Base-by-base conservation (phyloP, 75 land plant species). In the Adiantum capillusveneris region DNA sequence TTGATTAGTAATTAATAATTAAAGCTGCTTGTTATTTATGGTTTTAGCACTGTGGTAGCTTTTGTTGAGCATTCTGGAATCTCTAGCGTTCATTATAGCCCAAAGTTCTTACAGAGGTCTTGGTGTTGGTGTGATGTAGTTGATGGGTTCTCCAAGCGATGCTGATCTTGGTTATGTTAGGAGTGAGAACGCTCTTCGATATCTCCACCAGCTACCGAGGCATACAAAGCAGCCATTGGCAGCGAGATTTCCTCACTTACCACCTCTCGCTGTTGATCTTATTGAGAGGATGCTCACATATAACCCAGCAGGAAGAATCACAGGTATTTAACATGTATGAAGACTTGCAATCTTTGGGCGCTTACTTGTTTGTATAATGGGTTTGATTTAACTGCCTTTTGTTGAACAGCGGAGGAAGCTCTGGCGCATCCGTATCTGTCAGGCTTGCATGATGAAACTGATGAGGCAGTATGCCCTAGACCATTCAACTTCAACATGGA, bases 341-440 rank as follows among this genome's bases (percentile, higher is more conserved):
- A n/a, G n/a, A n/a, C n/a, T n/a, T n/a, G n/a, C n/a, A n/a, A n/a
- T n/a, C n/a, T n/a, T n/a, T n/a, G n/a, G n/a, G n/a, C n/a, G n/a
- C 22, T 46, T 46, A 6, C 22, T 46, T 6, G 6, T 46, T 46
- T 46, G 22, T 46, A 2, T 21, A 2, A 3, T 46, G 50, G 22
- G 26, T 62, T 55, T 22, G n/a, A n/a, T n/a, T n/a, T n/a, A n/a
- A n/a, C n/a, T n/a, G n/a, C n/a, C n/a, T n/a, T n/a, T n/a, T n/a
- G n/a, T n/a, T n/a, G n/a, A n/a, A 70, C 85, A 85, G 85, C 81
- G 66, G 82, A 81, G 64, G 82, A 81, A 41, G 85, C 88, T n/a
- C 70, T 85, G 26, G 77, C 78, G 6, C 88, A 85, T 67, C 88
- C 88, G 16, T 85, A 86, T 55, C 60, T 87, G 52, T 76, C 71